A percentile compares a stretch with the other conserved stretches of the same genome.
Conservation (phyloP, 75 land plant genomes). For the Cryptomeria japonica region DNA sequence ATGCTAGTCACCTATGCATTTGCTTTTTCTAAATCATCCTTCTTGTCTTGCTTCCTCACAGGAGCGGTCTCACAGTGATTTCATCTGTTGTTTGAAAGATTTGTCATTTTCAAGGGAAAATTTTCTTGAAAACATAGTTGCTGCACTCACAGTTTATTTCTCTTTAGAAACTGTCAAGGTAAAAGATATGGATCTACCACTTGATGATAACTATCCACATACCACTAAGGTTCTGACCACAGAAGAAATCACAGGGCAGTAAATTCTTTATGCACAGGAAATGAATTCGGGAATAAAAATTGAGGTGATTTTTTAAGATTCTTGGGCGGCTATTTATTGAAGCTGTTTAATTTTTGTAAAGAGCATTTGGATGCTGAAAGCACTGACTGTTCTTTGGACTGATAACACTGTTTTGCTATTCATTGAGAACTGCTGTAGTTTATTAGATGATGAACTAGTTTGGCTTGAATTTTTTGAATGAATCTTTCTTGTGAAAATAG, state of each 20-base stretch:
- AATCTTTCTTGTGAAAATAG: background rate
- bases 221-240: slow-evolving; percentile 3
- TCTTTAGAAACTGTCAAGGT: slow-evolving; percentile 12
- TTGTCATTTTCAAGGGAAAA: slow-evolving; percentile 45
- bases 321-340: background rate
- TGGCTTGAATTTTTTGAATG: background rate
- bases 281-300: background rate
- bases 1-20: background rate
- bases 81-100: slow-evolving; percentile 68
- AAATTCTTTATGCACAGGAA: background rate
- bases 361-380: background rate
- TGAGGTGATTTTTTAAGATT: background rate
- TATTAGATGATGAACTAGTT: background rate
- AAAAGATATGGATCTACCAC: slow-evolving; percentile 19
- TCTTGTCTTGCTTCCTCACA: slow-evolving; percentile 12
- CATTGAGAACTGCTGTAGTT: background rate
- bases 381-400: background rate
- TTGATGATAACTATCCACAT: background rate
- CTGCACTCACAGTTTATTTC: slow-evolving; percentile 37
- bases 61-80: slow-evolving; percentile 75
- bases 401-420: background rate
- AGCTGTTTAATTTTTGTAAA: background rate
- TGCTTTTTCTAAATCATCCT: background rate
- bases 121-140: slow-evolving; percentile 44
- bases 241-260: background rate